phyloP scores from a whole-genome alignment of 176 grass and related monocot species.

The Aegilops sharonensis region DNA sequence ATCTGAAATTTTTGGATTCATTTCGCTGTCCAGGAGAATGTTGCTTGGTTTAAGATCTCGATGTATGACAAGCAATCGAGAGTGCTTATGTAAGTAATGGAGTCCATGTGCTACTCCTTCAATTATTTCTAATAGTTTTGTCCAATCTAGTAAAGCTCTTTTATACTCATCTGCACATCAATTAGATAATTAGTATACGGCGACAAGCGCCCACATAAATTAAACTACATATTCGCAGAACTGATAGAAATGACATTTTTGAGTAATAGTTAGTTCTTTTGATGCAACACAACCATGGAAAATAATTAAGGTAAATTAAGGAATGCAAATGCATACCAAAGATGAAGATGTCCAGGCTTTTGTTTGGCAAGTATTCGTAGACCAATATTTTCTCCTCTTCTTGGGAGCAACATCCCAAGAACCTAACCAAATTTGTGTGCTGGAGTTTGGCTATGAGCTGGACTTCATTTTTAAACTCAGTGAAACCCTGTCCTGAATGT shows the following conservation, averaged over 20 bases:
- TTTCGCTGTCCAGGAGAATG: constrained; percentile 26
- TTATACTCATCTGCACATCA: no score
- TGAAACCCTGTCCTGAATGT: neutral
- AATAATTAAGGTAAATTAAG: neutral
- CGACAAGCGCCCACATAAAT: no score
- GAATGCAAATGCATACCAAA: constrained; percentile 39
- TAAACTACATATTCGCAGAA: no score
- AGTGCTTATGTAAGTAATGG: constrained; percentile 41
- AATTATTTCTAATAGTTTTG: neutral
- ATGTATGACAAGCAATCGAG: constrained; percentile 30
- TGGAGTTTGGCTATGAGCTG: constrained; percentile 18
- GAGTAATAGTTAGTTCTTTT: no score
- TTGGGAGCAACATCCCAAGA: constrained; percentile 31
- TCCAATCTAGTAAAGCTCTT: no score
- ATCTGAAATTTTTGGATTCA: constrained; percentile 41
- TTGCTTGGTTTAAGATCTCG: constrained; percentile 52
- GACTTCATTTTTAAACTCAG: neutral
- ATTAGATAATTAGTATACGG: no score
- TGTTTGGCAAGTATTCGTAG: constrained; percentile 64
- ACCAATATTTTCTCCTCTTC: constrained; percentile 55
- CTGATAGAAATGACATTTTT: no score
- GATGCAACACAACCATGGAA: no score
- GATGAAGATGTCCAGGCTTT: constrained; percentile 59
- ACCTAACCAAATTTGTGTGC: constrained; percentile 7
- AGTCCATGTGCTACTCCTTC: constrained; percentile 35